Percentiles rank a stretch among this genome's conserved stretches.
Evolutionary conservation across 345 rosid species (phyloP).

Genomic region (Camelina laxa): DNA sequence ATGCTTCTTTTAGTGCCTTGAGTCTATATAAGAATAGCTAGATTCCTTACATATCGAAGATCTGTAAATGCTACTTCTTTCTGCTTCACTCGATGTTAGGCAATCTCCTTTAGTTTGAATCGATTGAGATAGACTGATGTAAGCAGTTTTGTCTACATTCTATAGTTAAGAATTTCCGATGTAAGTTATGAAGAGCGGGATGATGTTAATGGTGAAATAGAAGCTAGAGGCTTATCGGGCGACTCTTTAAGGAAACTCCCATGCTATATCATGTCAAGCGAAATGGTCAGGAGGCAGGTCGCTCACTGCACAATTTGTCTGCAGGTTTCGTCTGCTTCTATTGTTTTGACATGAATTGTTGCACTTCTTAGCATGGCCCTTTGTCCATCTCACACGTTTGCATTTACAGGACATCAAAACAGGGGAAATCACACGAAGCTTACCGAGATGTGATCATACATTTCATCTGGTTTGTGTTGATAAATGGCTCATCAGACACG

Average conservation of each 20-base stretch:
- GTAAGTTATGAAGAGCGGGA: slow-evolving; percentile 52
- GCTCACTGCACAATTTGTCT: slow-evolving; percentile 74
- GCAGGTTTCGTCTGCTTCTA: slow-evolving; percentile 51
- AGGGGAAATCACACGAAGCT: slow-evolving; percentile 71
- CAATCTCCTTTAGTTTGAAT: slow-evolving; percentile 3
- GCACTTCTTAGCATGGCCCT: slow-evolving; percentile 4
- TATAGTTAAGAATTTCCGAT: slow-evolving; percentile 56
- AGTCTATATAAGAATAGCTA: not conserved
- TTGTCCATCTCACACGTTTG: slow-evolving; percentile 17
- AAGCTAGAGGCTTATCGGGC: slow-evolving; percentile 64
- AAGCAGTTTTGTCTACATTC: slow-evolving; percentile 6
- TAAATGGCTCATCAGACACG: slow-evolving; percentile 74
- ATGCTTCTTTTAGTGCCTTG: not conserved
- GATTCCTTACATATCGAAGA: not conserved
- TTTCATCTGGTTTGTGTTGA: slow-evolving; percentile 86
- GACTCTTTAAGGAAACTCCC: slow-evolving; percentile 68
- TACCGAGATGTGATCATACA: slow-evolving; percentile 69
- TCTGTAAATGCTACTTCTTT: slow-evolving; percentile 2
- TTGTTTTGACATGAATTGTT: slow-evolving; percentile 2
- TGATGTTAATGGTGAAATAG: slow-evolving; percentile 50
- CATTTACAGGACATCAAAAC: slow-evolving; percentile 56
- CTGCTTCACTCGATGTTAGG: not conserved
- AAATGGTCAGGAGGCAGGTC: slow-evolving; percentile 51
- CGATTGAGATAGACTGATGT: slow-evolving; percentile 10
- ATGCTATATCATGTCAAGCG: slow-evolving; percentile 60